Percentiles rank a stretch among this genome's conserved stretches.
phyloP scores from a whole-genome alignment of 352 stramenopile genomes.

The Phytophthora uliginosa region DNA sequence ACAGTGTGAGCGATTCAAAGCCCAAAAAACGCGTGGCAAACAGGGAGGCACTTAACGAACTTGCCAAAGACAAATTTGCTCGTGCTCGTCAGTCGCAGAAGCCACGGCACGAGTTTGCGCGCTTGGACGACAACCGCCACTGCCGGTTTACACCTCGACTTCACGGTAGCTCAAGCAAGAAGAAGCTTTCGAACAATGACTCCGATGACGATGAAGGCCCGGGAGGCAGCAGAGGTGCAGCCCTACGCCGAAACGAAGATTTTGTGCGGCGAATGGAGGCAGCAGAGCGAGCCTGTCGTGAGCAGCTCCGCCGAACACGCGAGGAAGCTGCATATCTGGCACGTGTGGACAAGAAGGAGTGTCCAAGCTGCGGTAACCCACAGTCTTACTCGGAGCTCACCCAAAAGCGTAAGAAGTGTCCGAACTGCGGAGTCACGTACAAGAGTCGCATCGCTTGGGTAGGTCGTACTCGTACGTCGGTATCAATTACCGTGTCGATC shows the following conservation, averaged over 20 bases:
- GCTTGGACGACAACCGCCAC: conserved; percentile 66
- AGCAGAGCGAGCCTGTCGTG: conserved; percentile 62
- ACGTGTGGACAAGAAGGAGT: conserved; percentile 85
- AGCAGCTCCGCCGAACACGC: conserved; percentile 68
- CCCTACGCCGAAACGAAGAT: conserved; percentile 50
- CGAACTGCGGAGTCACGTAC: conserved; percentile 81
- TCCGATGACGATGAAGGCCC: conserved; percentile 56
- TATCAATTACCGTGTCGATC: not conserved
- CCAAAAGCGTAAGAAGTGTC: conserved; percentile 86
- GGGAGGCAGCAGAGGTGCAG: conserved; percentile 29
- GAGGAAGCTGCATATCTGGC: conserved; percentile 67
- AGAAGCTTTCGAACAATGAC: conserved; percentile 32
- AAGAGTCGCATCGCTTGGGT: conserved; percentile 77
- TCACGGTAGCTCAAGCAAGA: conserved; percentile 31
- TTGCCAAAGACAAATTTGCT: conserved; percentile 57
- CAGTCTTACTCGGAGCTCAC: conserved; percentile 83
- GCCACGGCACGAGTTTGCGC: conserved; percentile 47
- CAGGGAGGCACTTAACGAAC: conserved; percentile 55
- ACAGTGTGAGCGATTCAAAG: conserved; percentile 1
- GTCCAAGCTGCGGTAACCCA: conserved; percentile 71
- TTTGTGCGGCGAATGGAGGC: conserved; percentile 84
- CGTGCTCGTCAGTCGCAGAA: conserved; percentile 44
- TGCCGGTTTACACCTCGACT: conserved; percentile 66
- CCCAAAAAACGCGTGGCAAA: conserved; percentile 27
- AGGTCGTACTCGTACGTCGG: conserved; percentile 9